Evolutionary conservation across 2,329 filamentous ascomycete species (phyloP), one percentile per base, ranked within the genome.

Genomic region (Apiospora saccharicola): DNA sequence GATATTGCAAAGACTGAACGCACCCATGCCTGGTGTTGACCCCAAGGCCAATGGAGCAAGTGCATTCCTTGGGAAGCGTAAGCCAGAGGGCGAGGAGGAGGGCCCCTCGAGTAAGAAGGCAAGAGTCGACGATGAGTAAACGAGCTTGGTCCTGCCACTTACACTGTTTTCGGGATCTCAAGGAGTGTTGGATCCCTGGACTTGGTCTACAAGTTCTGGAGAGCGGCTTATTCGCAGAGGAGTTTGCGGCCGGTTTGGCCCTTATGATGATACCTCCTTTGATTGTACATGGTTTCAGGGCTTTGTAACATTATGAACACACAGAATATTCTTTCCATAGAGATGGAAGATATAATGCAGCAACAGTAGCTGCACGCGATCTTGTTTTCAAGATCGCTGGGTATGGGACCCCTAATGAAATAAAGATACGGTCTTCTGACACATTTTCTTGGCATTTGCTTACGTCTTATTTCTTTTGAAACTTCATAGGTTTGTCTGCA

Each of bases 1-100:
- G 70, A 83, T 94, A 53, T 82, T 96, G 14, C 79, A 80, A 68
- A 77, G 76, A 41, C 47, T 79, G n/a, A 76, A 77, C 44, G 70
- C 72, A 14, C 70, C 77, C n/a, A 78, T 57, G 61, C 51, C 74
- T 73, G 37, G 71, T 71, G 68, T 71, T 53, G 57, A 41, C 14
- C 24, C 73, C 41, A 41, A 57, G 22, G 47, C 68, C 49, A 68
- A 71, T 24, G 61, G 49, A n/a, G 46, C 37, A 72, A 61, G 68
- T 57, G 70, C n/a, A 8, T 69, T 72, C 6, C 84, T 82, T 46
- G 81, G 82, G 6, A 90, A 90, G 82, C 83, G 88, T 67, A 89
- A 87, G 78, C 73, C 83, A 30, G 79, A 79, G 1, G 80, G 77
- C n/a, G 77, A 79, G 3, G 76, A 75, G 34, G 44, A 78, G 73